phyloP scores from a whole-genome alignment of 1,139 yeast species.

The Protomyces arabidopsidicola region DNA sequence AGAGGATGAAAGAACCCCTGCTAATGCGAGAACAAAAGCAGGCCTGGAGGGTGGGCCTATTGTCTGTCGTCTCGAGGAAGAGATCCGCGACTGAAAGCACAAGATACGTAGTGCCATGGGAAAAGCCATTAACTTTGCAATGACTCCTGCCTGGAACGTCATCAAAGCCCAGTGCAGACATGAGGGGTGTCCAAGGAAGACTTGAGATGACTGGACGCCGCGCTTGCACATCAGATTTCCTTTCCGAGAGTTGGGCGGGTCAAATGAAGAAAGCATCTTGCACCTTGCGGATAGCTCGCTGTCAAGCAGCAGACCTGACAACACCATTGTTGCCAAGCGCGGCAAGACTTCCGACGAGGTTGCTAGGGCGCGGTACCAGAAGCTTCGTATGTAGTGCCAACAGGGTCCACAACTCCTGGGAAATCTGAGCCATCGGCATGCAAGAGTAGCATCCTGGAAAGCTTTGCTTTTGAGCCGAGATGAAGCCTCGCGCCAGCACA shows the following conservation, averaged over 20 bases:
- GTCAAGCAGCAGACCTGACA: background rate
- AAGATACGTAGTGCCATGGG: background rate
- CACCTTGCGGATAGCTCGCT: conserved; percentile 1
- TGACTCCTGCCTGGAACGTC: background rate
- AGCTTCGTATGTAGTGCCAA: background rate
- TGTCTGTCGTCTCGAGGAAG: background rate
- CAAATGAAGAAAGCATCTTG: background rate
- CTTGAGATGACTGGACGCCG: background rate
- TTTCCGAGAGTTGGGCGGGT: background rate
- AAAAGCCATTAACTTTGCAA: background rate
- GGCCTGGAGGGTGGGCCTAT: background rate
- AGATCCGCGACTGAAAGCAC: background rate
- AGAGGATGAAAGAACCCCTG: background rate
- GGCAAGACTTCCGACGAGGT: background rate
- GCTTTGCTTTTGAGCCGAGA: background rate
- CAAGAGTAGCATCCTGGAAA: background rate
- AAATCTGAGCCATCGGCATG: background rate
- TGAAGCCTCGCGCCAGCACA: conserved; percentile 3
- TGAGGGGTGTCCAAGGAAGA: conserved; percentile 1
- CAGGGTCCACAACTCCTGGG: background rate
- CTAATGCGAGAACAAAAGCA: background rate
- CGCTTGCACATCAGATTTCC: background rate
- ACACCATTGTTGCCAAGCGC: background rate
- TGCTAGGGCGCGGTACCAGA: background rate
- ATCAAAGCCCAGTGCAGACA: background rate